These are phyloP conservation scores for Rhizomucor pusillus DNA, from an alignment of 371 early-diverging fungal genomes.

Conservation along the genomic window DNA sequence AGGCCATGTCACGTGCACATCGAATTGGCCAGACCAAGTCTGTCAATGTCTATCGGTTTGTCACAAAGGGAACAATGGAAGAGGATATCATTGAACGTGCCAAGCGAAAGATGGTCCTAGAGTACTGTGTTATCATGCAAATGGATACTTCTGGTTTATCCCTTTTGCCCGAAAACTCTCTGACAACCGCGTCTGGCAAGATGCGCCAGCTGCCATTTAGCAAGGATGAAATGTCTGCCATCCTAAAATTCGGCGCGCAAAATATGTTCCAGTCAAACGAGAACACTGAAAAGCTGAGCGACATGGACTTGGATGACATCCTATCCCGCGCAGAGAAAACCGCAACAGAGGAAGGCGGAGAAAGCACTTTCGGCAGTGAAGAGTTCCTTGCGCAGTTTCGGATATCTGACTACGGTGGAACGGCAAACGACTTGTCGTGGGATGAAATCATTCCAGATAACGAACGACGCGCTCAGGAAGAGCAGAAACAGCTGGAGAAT, in stretches of 20 bases:
- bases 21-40: conserved; percentile 98
- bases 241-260: conserved; percentile 97
- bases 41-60: conserved; percentile 98
- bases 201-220: conserved; percentile 50
- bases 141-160: conserved; percentile 95
- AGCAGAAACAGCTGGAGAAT: conserved; percentile 53
- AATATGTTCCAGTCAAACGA: conserved; percentile 89
- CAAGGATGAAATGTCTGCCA: conserved; percentile 88
- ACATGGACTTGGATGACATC: conserved; percentile 94
- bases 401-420: conserved; percentile 89
- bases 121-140: conserved; percentile 95
- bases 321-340: conserved; percentile 91
- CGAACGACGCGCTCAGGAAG: conserved; percentile 69
- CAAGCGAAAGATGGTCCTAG: conserved; percentile 97
- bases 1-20: conserved; percentile 99
- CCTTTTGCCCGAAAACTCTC: conserved; percentile 56
- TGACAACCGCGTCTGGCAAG: conserved; percentile 43
- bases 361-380: conserved; percentile 68
- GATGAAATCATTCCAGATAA: conserved; percentile 94
- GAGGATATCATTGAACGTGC: conserved; percentile 98
- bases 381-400: conserved; percentile 95
- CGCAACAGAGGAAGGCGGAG: conserved; percentile 73
- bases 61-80: conserved; percentile 98
- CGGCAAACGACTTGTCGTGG: conserved; percentile 78
- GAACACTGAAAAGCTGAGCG: conserved; percentile 76